Base-by-base conservation (phyloP, 495 filamentous ascomycete genomes). In the Penicillium canariense region DNA sequence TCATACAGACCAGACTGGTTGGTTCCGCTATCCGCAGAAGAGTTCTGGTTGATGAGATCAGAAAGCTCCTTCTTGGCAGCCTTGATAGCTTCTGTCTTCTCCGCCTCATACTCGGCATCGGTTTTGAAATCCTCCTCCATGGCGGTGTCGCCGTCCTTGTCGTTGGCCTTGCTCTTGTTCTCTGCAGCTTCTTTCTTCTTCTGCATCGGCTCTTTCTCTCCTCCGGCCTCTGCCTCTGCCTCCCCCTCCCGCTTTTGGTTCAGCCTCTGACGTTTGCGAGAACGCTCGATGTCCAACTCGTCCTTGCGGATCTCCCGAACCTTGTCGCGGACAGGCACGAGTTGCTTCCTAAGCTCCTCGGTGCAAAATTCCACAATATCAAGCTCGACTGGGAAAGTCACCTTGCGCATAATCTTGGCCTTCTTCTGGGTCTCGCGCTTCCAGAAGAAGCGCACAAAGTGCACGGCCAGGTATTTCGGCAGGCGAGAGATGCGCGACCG, bases 371-470 rank as follows among this genome's bases (percentile, higher is more conserved):
- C 94, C 9, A 96, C 88, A 4, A 87, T 86, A 68, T 98, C 94
- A 22, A 98, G 76, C 70, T 98, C 95, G 42, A 85, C 83, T 15
- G 92, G 93, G 69, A 98, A 98, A 0, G 89, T 91, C 39, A 98
- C 94, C 71, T 97, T 98, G 60, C 91, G 88, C 91, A 98, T 91
- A 64, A 98, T 98, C 82, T 98, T 98, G 50, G 92, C 90, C 77
- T 98, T 98, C 80, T 97, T 97, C 67, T 93, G 85, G 7, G 88
- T 89, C 52, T 92, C 89, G 17, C 87, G 81, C 68, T 95, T 92
- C 95, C 95, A 98, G 77, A 89, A 96, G 75, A 98, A 98, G 55
- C 94, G 91, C 55, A 98, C 89, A 66, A 98, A 96, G 67, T 98
- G 94, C 5, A 97, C 91, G 12, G 94, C 93, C 26, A 98, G 79